Percentiles rank a stretch among this genome's conserved stretches.
These are phyloP conservation scores for Thalia dealbata DNA, from an alignment of 176 grass and related monocot species.

Conservation along the genomic window DNA sequence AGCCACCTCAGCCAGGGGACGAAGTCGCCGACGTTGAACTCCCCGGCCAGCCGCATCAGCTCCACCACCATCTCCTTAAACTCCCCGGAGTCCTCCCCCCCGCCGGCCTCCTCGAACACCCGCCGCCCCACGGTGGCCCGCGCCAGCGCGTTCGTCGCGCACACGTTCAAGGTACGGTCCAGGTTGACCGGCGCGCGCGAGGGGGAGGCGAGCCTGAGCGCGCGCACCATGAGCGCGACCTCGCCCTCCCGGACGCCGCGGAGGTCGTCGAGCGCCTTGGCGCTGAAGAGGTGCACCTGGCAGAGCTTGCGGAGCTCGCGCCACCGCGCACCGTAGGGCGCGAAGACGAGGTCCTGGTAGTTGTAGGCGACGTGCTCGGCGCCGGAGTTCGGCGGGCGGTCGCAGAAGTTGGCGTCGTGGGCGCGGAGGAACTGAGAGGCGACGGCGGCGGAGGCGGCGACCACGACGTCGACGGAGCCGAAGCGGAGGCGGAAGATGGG, in stretches of 20 bases:
- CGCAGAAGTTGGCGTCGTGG: conserved; percentile 60
- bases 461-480: conserved; percentile 41
- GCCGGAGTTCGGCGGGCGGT: conserved; percentile 51
- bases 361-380: conserved; percentile 71
- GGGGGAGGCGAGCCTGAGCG: not conserved
- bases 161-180: conserved; percentile 37
- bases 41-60: conserved; percentile 16
- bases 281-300: conserved; percentile 50
- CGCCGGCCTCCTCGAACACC: conserved; percentile 27
- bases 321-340: conserved; percentile 59
- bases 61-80: conserved; percentile 22
- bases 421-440: conserved; percentile 48
- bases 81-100: not conserved
- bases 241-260: conserved; percentile 31
- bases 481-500: conserved; percentile 53
- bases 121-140: conserved; percentile 41
- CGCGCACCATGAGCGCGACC: conserved; percentile 33
- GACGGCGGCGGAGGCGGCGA: conserved; percentile 33
- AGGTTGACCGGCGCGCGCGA: conserved; percentile 1
- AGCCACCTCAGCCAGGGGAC: conserved; percentile 13
- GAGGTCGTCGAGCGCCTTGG: conserved; percentile 42
- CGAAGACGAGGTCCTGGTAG: conserved; percentile 77
- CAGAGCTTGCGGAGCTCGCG: conserved; percentile 53
- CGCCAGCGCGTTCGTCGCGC: conserved; percentile 50
- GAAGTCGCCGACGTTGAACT: conserved; percentile 21